Evolutionary conservation across 306 rosid species (phyloP), one percentile per base, ranked within the genome.

Genomic region (Canavalia ensiformis): DNA sequence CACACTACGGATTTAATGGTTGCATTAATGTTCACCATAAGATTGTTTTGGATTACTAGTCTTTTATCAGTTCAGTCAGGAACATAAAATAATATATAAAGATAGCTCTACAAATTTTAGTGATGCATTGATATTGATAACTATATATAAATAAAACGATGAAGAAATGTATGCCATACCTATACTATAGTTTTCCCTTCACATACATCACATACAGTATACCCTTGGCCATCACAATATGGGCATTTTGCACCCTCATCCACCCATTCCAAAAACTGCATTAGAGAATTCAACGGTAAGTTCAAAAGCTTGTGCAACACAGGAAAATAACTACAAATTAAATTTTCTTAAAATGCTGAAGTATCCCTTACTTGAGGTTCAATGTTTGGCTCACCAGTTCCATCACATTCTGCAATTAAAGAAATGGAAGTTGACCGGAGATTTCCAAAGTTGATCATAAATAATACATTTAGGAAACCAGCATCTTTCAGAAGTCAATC

Each of bases 231-330:
- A 49, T 90, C 96, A 87, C 98, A 93, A 44, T 95, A 95, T 35
- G 98, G 94, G 80, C 99, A 95, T 31, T 87, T 88, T 25, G 90
- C 58, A 77, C 66, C 94, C 82, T 95, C 94, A 1, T 64, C 93
- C 75, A 93, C 83, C 99, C 94, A 95, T 83, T 95, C 99, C 91
- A 91, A 7, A 90, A 95, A 95, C 99, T 95, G 96, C 89, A 85
- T 31, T 10, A 79, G 46, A 65, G 50, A 86, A 76, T 57, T 52
- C 33, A 55, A 6, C 42, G 28, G 67, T 83, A 42, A 83, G 82
- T 52, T 59, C 56, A 52, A 54, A 79, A 82, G 44, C 65, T 50
- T 2, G 34, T 52, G 74, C 35, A 46, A 47, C 78, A 72, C 10
- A 29, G 37, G 33, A 31, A 60, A 62, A 18, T 13, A 65, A 59